Percentiles rank a stretch among this genome's conserved stretches.
phyloP scores from a whole-genome alignment of 2,329 filamentous ascomycete species.

The Neospermospora avenae region DNA sequence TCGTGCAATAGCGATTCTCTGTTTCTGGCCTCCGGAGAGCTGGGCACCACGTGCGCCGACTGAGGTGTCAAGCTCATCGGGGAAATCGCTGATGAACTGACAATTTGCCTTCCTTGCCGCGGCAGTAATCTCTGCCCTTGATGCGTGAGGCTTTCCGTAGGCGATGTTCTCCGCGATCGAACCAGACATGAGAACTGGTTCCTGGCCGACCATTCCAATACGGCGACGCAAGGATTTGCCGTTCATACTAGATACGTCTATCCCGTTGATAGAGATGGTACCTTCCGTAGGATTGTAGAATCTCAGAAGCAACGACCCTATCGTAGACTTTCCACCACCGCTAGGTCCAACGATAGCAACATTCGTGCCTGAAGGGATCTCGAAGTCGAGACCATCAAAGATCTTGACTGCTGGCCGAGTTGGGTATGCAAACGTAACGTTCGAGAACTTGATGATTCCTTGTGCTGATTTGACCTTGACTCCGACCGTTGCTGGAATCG shows the following conservation, averaged over 20 bases:
- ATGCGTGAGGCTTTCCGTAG: constrained; percentile 80
- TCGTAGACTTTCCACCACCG: constrained; percentile 93
- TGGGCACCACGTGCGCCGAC: constrained; percentile 91
- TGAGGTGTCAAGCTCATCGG: constrained; percentile 89
- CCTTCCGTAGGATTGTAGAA: constrained; percentile 86
- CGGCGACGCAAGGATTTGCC: constrained; percentile 87
- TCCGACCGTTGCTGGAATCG: constrained; percentile 84
- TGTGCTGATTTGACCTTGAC: constrained; percentile 76
- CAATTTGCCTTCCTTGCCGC: constrained; percentile 94
- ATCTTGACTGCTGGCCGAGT: constrained; percentile 89
- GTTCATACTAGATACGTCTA: constrained; percentile 82
- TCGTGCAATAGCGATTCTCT: constrained; percentile 93
- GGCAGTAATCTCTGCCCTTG: constrained; percentile 74
- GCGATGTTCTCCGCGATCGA: constrained; percentile 86
- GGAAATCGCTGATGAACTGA: constrained; percentile 93
- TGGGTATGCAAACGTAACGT: constrained; percentile 88
- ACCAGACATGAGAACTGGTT: constrained; percentile 87
- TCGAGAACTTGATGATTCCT: constrained; percentile 81
- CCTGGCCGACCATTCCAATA: constrained; percentile 93
- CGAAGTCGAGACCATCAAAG: constrained; percentile 85
- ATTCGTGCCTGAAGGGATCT: constrained; percentile 88
- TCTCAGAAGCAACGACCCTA: constrained; percentile 82
- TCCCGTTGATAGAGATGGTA: constrained; percentile 76
- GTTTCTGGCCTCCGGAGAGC: constrained; percentile 93
- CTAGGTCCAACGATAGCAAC: constrained; percentile 96